These are phyloP conservation scores for Pittosporum tobira DNA, from an alignment of 129 eudicot species.

Conservation along the genomic window DNA sequence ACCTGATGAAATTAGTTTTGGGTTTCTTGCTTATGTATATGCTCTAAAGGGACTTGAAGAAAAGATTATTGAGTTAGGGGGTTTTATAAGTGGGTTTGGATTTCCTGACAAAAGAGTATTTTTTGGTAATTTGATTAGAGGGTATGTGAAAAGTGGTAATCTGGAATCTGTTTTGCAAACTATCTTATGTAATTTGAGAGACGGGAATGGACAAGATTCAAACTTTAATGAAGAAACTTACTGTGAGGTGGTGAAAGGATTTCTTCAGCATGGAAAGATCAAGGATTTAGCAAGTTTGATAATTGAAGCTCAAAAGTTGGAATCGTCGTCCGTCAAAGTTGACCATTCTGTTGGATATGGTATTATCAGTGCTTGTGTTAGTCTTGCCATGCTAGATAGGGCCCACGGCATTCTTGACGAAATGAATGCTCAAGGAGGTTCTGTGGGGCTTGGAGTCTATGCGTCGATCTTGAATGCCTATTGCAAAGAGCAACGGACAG, in stretches of 20 bases:
- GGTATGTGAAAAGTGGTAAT: slow-evolving; percentile 24
- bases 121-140: slow-evolving; percentile 46
- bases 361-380: slow-evolving; percentile 60
- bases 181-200: slow-evolving; percentile 9
- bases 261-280: slow-evolving; percentile 18
- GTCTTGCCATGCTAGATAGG: slow-evolving; percentile 59
- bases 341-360: slow-evolving; percentile 71
- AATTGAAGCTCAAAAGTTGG: slow-evolving; percentile 60
- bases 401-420: slow-evolving; percentile 78
- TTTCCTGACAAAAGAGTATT: slow-evolving; percentile 29
- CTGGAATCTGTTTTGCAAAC: slow-evolving; percentile 18
- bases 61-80: slow-evolving; percentile 57
- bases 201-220: slow-evolving; percentile 11
- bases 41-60: slow-evolving; percentile 63
- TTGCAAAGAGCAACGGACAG: slow-evolving; percentile 67
- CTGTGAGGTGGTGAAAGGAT: slow-evolving; percentile 23
- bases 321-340: slow-evolving; percentile 30
- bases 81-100: slow-evolving; percentile 46
- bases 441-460: slow-evolving; percentile 72
- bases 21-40: slow-evolving; percentile 77
- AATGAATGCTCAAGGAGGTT: slow-evolving; percentile 70
- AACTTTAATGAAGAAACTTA: slow-evolving; percentile 15
- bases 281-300: slow-evolving; percentile 64
- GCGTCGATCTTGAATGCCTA: slow-evolving; percentile 77
- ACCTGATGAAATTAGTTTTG: slow-evolving; percentile 66